Evolutionary conservation across 441 rosid genomes (phyloP).

Genomic region (Erodium chrysanthum): DNA sequence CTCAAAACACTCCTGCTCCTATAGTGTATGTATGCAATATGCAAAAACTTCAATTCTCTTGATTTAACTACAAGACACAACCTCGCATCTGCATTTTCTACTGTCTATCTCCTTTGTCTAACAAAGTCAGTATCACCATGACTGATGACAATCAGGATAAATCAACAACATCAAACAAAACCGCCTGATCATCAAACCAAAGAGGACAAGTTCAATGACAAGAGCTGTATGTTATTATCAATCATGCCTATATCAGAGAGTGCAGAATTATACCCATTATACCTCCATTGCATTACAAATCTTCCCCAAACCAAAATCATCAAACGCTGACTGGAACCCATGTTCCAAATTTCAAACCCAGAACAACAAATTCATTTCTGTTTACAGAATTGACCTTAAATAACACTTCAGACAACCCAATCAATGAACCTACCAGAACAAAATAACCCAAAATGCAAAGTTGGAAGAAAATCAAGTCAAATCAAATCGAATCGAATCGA

Average conservation of each 20-base stretch:
- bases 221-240: background rate
- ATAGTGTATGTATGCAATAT: background rate
- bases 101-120: background rate
- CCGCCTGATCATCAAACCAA: background rate
- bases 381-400: background rate
- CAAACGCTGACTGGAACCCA: background rate
- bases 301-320: background rate
- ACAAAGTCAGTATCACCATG: background rate
- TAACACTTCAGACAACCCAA: constrained; percentile 4
- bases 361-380: background rate
- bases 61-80: background rate
- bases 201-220: background rate
- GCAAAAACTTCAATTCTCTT: background rate
- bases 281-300: background rate
- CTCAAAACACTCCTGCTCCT: background rate
- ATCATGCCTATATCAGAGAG: background rate
- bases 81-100: constrained; percentile 2
- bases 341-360: constrained; percentile 1
- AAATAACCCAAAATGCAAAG: background rate
- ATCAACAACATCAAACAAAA: background rate
- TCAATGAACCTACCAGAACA: background rate
- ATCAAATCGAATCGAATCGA: too few relatives aligned
- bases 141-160: background rate
- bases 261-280: background rate
- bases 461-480: background rate